These are phyloP conservation scores for Nakaseomyces sp. DNA, from an alignment of 1,139 yeast species.

Conservation along the genomic window DNA sequence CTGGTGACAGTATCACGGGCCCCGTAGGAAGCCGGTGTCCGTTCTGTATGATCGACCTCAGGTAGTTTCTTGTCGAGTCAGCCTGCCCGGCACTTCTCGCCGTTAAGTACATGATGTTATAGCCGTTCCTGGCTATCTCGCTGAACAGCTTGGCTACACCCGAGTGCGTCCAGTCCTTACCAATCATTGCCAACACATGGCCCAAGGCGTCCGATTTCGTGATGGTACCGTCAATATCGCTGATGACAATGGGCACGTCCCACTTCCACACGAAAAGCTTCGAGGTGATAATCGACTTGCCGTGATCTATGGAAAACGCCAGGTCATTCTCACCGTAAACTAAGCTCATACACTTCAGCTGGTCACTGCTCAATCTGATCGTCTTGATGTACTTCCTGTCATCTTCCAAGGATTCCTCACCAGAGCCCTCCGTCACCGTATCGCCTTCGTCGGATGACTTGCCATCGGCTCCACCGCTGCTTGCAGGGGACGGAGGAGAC, in stretches of 20 bases:
- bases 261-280: slow-evolving; percentile 79
- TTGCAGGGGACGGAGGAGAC: slow-evolving; percentile 10
- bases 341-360: slow-evolving; percentile 62
- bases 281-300: slow-evolving; percentile 67
- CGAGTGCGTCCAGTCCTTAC: slow-evolving; percentile 96
- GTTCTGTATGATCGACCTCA: slow-evolving; percentile 69
- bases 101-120: slow-evolving; percentile 85
- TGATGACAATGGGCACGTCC: slow-evolving; percentile 81
- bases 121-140: slow-evolving; percentile 81
- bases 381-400: slow-evolving; percentile 61
- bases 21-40: slow-evolving; percentile 73
- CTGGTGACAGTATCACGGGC: slow-evolving; percentile 94
- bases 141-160: slow-evolving; percentile 89
- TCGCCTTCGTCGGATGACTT: too few relatives aligned
- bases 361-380: slow-evolving; percentile 83
- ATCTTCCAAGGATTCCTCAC: slow-evolving; percentile 5
- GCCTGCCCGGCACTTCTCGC: slow-evolving; percentile 96
- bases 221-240: slow-evolving; percentile 97
- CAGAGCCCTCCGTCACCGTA: too few relatives aligned
- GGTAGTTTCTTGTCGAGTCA: slow-evolving; percentile 80
- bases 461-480: too few relatives aligned
- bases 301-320: slow-evolving; percentile 70
- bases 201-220: slow-evolving; percentile 97
- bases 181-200: slow-evolving; percentile 86
- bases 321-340: slow-evolving; percentile 73